Conservation (phyloP, 176 grass and related monocot species). For the Oryza australiensis region DNA sequence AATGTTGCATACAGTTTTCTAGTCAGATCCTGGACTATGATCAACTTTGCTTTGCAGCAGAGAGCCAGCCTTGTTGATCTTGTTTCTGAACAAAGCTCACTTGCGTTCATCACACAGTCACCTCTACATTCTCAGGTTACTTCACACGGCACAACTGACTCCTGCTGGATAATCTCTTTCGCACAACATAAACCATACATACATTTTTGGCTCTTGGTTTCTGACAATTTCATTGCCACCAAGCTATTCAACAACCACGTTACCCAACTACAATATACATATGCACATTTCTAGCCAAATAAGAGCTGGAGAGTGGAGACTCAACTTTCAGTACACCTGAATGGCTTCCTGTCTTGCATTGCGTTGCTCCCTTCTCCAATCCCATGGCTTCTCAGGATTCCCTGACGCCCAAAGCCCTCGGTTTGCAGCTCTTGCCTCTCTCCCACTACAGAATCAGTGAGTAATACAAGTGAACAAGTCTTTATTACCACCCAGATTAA, state of each 20-base stretch:
- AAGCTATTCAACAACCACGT: slow-evolving; percentile 15
- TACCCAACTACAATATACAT: background rate
- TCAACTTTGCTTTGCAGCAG: too few relatives aligned
- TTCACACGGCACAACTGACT: background rate
- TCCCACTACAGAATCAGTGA: slow-evolving; percentile 43
- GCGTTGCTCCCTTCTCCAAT: slow-evolving; percentile 53
- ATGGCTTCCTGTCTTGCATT: slow-evolving; percentile 23
- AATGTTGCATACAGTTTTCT: too few relatives aligned
- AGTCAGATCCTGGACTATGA: too few relatives aligned
- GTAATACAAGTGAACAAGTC: background rate
- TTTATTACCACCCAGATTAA: background rate
- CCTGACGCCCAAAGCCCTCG: slow-evolving; percentile 42
- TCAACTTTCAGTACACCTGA: background rate
- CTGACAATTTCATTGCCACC: background rate
- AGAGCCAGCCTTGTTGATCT: too few relatives aligned
- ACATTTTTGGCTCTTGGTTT: background rate
- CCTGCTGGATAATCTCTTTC: background rate
- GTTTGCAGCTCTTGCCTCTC: slow-evolving; percentile 41
- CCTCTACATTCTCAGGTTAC: background rate
- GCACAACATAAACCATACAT: background rate
- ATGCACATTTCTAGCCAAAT: background rate
- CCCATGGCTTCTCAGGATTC: slow-evolving; percentile 68
- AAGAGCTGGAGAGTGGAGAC: slow-evolving; percentile 13
- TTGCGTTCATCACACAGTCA: too few relatives aligned
- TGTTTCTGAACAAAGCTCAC: too few relatives aligned